These are phyloP conservation scores for Penicillium verhagenii DNA, from an alignment of 495 filamentous ascomycete species.

Conservation along the genomic window DNA sequence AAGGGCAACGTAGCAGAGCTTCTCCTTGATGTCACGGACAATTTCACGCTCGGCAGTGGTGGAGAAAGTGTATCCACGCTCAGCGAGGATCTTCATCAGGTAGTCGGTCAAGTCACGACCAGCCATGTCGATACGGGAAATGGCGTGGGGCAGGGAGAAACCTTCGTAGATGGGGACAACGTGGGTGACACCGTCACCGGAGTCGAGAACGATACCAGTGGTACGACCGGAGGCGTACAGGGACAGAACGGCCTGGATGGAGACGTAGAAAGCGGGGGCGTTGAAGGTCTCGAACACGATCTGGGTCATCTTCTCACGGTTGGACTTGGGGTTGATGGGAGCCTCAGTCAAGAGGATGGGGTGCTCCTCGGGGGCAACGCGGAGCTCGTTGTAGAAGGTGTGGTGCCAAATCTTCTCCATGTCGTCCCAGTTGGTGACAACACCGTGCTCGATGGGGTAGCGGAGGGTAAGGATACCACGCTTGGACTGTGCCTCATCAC, in stretches of 20 bases:
- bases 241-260: conserved; percentile 98
- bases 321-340: conserved; percentile 99
- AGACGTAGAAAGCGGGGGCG: conserved; percentile 99
- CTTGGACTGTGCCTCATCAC: conserved; percentile 99
- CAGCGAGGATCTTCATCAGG: conserved; percentile 99
- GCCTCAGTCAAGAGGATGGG: conserved; percentile 98
- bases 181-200: conserved; percentile 99
- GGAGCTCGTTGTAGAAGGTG: conserved; percentile 99
- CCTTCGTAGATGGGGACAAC: conserved; percentile 99
- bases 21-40: conserved; percentile 99
- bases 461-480: conserved; percentile 99
- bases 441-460: conserved; percentile 99
- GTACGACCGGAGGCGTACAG: conserved; percentile 99
- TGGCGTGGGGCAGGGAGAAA: conserved; percentile 99
- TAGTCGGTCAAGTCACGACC: conserved; percentile 99
- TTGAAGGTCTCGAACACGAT: conserved; percentile 99
- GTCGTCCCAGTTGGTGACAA: conserved; percentile 99
- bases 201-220: conserved; percentile 99
- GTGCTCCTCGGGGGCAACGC: conserved; percentile 99
- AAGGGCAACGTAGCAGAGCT: conserved; percentile 98
- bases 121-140: conserved; percentile 99
- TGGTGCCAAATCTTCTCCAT: conserved; percentile 99
- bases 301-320: conserved; percentile 99
- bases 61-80: conserved; percentile 99
- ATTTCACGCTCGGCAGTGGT: conserved; percentile 99